Percentiles rank a stretch among this genome's conserved stretches.
These are phyloP conservation scores for Lolium multiflorum DNA, from an alignment of 176 grass and related monocot genomes.

Conservation along the genomic window DNA sequence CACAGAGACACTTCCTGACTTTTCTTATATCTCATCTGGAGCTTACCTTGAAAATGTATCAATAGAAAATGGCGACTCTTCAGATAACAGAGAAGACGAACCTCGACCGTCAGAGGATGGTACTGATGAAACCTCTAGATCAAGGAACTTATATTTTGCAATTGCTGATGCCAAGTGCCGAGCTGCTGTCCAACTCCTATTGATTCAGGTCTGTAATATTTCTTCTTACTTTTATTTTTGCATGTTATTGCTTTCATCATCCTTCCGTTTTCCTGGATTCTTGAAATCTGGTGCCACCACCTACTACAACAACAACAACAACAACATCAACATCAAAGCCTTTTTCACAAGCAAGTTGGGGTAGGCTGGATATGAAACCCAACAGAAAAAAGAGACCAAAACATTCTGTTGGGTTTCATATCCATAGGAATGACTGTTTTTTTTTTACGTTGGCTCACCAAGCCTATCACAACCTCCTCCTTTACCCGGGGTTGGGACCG, in stretches of 20 bases:
- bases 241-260: constrained; percentile 11
- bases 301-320: neutral
- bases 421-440: too few relatives aligned
- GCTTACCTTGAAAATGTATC: constrained; percentile 68
- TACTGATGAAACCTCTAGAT: constrained; percentile 69
- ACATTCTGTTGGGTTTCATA: too few relatives aligned
- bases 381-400: too few relatives aligned
- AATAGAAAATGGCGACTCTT: constrained; percentile 63
- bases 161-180: constrained; percentile 95
- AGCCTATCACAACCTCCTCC: too few relatives aligned
- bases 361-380: too few relatives aligned
- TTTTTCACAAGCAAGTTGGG: too few relatives aligned
- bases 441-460: too few relatives aligned
- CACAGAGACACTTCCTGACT: constrained; percentile 88
- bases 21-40: constrained; percentile 83
- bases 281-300: neutral
- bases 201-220: constrained; percentile 85
- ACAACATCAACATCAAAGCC: too few relatives aligned
- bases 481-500: too few relatives aligned
- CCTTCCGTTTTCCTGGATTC: constrained; percentile 23
- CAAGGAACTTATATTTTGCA: constrained; percentile 87
- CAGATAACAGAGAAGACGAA: constrained; percentile 60
- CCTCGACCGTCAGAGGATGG: constrained; percentile 61
- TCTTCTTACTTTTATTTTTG: constrained; percentile 22
- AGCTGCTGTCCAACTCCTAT: constrained; percentile 95